Percentiles rank a stretch among this genome's conserved stretches.
phyloP scores from a whole-genome alignment of 148 eudicot genomes.

The Vaccinium darrowii region DNA sequence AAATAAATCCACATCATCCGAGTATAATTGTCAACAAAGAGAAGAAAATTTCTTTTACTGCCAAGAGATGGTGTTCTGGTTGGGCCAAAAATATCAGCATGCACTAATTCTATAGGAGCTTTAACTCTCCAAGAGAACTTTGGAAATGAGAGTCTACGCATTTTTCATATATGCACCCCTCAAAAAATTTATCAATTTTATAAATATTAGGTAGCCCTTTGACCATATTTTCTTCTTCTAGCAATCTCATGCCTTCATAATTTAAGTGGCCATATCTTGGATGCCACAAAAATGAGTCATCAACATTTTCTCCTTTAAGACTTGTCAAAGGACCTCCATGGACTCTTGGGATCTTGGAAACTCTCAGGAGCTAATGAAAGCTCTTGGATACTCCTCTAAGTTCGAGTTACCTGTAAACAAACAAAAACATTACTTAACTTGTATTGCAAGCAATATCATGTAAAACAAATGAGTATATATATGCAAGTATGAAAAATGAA shows the following conservation, averaged over 20 bases:
- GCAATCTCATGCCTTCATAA: background rate
- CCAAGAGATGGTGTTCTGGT: conserved; percentile 3
- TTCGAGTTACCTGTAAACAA: no score
- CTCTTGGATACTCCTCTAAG: no score
- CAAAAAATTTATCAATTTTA: background rate
- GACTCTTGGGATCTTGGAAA: background rate
- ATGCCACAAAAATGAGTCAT: background rate
- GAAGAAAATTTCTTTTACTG: background rate
- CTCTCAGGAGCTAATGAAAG: background rate
- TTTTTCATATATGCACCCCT: conserved; percentile 9
- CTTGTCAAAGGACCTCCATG: background rate
- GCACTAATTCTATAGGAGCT: conserved; percentile 4
- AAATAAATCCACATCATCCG: conserved; percentile 19
- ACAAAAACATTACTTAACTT: no score
- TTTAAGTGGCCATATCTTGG: background rate
- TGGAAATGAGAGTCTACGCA: background rate
- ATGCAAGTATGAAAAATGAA: background rate
- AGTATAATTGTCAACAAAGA: conserved; percentile 1
- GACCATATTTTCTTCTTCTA: background rate
- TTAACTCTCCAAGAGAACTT: background rate
- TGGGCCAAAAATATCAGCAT: conserved; percentile 13
- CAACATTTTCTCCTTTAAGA: background rate
- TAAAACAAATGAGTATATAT: background rate
- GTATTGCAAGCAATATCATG: background rate
- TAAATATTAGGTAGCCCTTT: background rate